Evolutionary conservation across 2,329 filamentous ascomycete genomes (phyloP), one percentile per base, ranked within the genome.

Genomic region (Byssochlamys sp.): DNA sequence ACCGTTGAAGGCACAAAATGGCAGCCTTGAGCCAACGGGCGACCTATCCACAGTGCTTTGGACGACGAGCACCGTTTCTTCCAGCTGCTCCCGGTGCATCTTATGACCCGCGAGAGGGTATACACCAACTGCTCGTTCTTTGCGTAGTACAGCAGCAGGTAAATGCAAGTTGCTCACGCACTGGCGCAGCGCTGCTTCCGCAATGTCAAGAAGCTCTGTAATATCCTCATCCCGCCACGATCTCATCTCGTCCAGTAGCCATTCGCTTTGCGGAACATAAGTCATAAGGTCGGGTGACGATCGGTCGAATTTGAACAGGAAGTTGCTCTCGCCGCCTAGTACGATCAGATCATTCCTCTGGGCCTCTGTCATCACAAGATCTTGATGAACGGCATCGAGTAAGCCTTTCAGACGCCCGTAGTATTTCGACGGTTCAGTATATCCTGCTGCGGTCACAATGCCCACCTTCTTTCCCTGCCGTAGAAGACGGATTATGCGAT

Each of bases 1-100:
- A 81, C 81, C 94, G 72, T 99, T 99, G 79, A 99, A 99, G 25
- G 94, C 94, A 70, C 94, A 99, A 69, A 97, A 99, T 0, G 94
- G 94, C 31, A 99, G 66, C 62, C 81, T 72, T 49, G 78, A 74
- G 1, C 87, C 88, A 29, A 87, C 87, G 0, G 82, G 77, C 48
- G 86, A 89, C 65, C 91, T 83, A 73, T 97, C 92, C 3, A 99
- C 81, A 53, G 90, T 91, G 71, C 95, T 92, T 73, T 97, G 92
- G 19, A 94, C 90, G 1, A 95, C 90, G 10, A 99, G 80, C 0
- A 99, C 94, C 0, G 92, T 96, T 76, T 99, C 94, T 72, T 99
- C 94, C 19, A 99, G 83, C 58, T 88, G 88, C 75, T 99, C 94
- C 19, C 94, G 85, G 29, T 87, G 84, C 67, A 96, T 90, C 57